Conservation (phyloP, 1,284 basidiomycete genomes). For the Sporisorium sorghi region DNA sequence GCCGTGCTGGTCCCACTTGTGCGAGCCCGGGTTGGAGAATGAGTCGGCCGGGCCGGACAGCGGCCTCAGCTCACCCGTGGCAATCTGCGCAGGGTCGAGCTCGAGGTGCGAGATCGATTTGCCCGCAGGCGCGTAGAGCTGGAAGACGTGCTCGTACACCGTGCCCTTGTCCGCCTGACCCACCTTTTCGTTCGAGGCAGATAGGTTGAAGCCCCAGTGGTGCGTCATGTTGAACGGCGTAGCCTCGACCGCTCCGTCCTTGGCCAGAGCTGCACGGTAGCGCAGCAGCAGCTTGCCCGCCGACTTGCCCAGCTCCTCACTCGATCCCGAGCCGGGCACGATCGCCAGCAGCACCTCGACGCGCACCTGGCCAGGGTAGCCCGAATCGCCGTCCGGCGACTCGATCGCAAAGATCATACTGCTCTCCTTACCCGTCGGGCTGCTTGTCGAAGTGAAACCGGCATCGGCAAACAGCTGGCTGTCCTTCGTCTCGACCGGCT, state of each 20-base stretch:
- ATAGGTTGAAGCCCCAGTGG: slow-evolving; percentile 67
- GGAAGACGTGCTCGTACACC: slow-evolving; percentile 48
- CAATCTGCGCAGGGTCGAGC: slow-evolving; percentile 44
- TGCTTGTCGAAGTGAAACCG: slow-evolving; percentile 37
- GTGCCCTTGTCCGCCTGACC: slow-evolving; percentile 42
- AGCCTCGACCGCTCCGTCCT: slow-evolving; percentile 36
- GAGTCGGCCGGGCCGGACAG: slow-evolving; percentile 16
- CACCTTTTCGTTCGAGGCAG: slow-evolving; percentile 33
- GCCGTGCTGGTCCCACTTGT: slow-evolving; percentile 43
- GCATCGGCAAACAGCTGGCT: slow-evolving; percentile 39
- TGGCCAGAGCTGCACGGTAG: slow-evolving; percentile 56
- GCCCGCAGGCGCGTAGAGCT: slow-evolving; percentile 35
- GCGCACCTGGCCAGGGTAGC: slow-evolving; percentile 57
- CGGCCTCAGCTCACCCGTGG: slow-evolving; percentile 50
- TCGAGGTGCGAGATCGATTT: slow-evolving; percentile 50
- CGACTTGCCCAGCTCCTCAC: slow-evolving; percentile 37
- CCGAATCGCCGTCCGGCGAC: slow-evolving; percentile 57
- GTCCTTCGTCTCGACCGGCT: slow-evolving; percentile 33
- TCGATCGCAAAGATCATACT: slow-evolving; percentile 55
- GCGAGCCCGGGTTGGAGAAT: slow-evolving; percentile 39
- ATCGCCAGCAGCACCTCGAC: slow-evolving; percentile 59
- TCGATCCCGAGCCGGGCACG: slow-evolving; percentile 19
- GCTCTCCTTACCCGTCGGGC: slow-evolving; percentile 26
- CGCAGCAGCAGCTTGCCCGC: slow-evolving; percentile 52
- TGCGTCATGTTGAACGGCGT: slow-evolving; percentile 67